Conservation (phyloP, 495 filamentous ascomycete species). For the Clohesyomyces aquaticus region DNA sequence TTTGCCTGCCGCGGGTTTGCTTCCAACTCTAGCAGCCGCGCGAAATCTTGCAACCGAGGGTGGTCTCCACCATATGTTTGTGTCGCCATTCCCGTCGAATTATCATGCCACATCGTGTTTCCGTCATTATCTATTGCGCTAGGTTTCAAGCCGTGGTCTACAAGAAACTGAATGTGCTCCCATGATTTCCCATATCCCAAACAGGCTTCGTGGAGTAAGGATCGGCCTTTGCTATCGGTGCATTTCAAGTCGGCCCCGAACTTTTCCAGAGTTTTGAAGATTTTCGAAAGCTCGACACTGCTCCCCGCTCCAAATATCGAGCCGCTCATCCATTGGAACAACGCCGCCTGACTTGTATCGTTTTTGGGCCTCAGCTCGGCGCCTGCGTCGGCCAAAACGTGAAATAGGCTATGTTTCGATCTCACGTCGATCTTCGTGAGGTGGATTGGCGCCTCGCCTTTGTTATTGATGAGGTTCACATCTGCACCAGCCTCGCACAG, state of each 20-base stretch:
- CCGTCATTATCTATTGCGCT: background rate
- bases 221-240: background rate
- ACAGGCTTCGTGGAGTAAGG: background rate
- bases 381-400: conserved; percentile 11
- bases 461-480: conserved; percentile 28
- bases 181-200: background rate
- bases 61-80: conserved; percentile 4
- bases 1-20: background rate
- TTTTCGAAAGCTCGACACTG: background rate
- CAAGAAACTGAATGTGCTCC: background rate
- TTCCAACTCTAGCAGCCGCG: conserved; percentile 1
- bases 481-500: conserved; percentile 21
- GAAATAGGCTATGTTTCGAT: background rate
- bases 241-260: background rate
- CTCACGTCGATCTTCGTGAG: conserved; percentile 32
- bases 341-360: background rate
- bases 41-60: background rate
- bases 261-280: background rate
- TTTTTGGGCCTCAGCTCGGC: conserved; percentile 1
- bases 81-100: background rate
- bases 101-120: background rate
- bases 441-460: conserved; percentile 51
- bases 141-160: background rate
- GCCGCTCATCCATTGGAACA: conserved; percentile 4
- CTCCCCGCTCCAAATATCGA: background rate